These are phyloP conservation scores for Trichoderma atroviride DNA, from an alignment of 2,329 filamentous ascomycete genomes.

Conservation along the genomic window DNA sequence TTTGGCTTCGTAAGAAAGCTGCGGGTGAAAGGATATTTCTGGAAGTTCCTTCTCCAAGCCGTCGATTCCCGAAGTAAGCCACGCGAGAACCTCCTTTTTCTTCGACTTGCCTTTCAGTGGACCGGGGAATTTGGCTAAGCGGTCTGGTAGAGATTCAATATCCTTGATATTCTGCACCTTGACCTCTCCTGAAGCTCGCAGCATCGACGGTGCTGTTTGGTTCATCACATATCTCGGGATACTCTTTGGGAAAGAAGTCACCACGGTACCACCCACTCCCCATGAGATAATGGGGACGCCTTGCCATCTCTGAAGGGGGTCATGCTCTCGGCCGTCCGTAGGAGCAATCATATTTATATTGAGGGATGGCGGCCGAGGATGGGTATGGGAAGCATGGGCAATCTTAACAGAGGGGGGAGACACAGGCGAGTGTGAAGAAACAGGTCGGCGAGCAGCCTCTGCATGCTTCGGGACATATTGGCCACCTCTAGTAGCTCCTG, in stretches of 20 bases:
- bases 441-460: conserved; percentile 57
- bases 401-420: conserved; percentile 39
- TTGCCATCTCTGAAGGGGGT: conserved; percentile 87
- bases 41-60: conserved; percentile 64
- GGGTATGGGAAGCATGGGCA: conserved; percentile 39
- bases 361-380: conserved; percentile 57
- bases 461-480: conserved; percentile 37
- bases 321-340: conserved; percentile 67
- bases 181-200: conserved; percentile 80
- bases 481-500: conserved; percentile 50
- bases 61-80: conserved; percentile 79
- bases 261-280: conserved; percentile 80
- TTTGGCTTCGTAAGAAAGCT: conserved; percentile 64
- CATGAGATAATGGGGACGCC: conserved; percentile 85
- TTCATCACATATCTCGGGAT: conserved; percentile 83
- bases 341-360: conserved; percentile 62
- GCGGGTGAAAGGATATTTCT: conserved; percentile 52
- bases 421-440: conserved; percentile 53
- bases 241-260: conserved; percentile 86
- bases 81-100: conserved; percentile 88
- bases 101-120: conserved; percentile 87
- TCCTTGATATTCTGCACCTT: conserved; percentile 77
- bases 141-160: conserved; percentile 69
- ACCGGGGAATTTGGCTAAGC: conserved; percentile 81
- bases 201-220: conserved; percentile 72